Evolutionary conservation across 2,329 filamentous ascomycete species (phyloP).

Genomic region (Calonectria pseudoreteaudii): DNA sequence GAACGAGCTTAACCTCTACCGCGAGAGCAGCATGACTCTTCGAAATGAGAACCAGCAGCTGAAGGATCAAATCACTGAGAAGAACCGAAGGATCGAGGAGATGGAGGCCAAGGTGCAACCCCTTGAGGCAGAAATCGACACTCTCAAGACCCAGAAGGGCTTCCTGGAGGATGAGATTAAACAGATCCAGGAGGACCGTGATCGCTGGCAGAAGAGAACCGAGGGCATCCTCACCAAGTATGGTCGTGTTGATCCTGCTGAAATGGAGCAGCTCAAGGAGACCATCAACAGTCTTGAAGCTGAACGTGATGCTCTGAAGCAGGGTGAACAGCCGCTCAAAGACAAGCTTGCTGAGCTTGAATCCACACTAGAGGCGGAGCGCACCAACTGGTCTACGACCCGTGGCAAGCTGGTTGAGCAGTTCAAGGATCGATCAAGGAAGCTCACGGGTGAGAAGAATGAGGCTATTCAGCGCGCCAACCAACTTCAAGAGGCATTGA

Average conservation of each 20-base stretch:
- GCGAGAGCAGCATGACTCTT: slow-evolving; percentile 92
- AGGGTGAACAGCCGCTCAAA: slow-evolving; percentile 63
- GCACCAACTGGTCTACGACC: slow-evolving; percentile 63
- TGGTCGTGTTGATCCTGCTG: slow-evolving; percentile 92
- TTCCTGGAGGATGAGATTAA: slow-evolving; percentile 90
- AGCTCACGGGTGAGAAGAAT: slow-evolving; percentile 65
- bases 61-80: slow-evolving; percentile 80
- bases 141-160: slow-evolving; percentile 84
- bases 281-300: slow-evolving; percentile 74
- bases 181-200: slow-evolving; percentile 89
- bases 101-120: slow-evolving; percentile 83
- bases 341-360: slow-evolving; percentile 66
- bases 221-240: slow-evolving; percentile 97
- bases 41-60: slow-evolving; percentile 87
- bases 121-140: slow-evolving; percentile 81
- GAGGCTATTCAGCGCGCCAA: slow-evolving; percentile 65
- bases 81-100: slow-evolving; percentile 79
- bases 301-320: slow-evolving; percentile 70
- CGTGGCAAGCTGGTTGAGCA: slow-evolving; percentile 69
- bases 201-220: slow-evolving; percentile 94
- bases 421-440: slow-evolving; percentile 70
- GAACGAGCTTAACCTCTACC: slow-evolving; percentile 94
- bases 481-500: slow-evolving; percentile 63
- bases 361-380: slow-evolving; percentile 64
- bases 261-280: slow-evolving; percentile 89